A percentile compares a stretch with the other conserved stretches of the same genome.
phyloP scores from a whole-genome alignment of 495 filamentous ascomycete species.

The Parachaetomium inaequale region DNA sequence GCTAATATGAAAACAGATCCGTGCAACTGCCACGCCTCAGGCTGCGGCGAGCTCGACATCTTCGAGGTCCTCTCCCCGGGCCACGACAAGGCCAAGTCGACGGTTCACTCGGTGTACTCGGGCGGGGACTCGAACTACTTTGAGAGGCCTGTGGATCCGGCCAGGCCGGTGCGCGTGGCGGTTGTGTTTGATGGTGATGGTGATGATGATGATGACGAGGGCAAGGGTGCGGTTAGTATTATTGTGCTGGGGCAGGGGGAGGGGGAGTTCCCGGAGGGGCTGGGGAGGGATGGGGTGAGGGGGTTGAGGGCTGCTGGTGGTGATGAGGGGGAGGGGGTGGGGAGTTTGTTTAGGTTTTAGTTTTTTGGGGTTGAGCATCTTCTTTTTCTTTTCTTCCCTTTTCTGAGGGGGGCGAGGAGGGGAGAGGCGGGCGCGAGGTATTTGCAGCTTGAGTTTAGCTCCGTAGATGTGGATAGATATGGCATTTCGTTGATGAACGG shows the following conservation, averaged over 20 bases:
- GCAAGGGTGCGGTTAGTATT: not conserved
- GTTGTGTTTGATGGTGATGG: slow-evolving; percentile 53
- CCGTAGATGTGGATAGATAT: too few relatives aligned
- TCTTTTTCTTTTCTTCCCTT: not conserved
- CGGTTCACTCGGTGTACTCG: slow-evolving; percentile 56
- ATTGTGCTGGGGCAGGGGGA: not conserved
- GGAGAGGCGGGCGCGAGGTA: not conserved
- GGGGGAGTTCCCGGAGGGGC: not conserved
- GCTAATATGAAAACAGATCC: slow-evolving; percentile 12
- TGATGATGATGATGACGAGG: too few relatives aligned
- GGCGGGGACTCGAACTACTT: slow-evolving; percentile 62
- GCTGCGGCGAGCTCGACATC: slow-evolving; percentile 69
- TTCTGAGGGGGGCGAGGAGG: not conserved
- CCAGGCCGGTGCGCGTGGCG: slow-evolving; percentile 52
- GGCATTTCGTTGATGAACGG: too few relatives aligned
- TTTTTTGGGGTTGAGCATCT: not conserved
- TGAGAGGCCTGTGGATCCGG: slow-evolving; percentile 50
- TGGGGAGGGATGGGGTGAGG: not conserved
- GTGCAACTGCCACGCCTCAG: slow-evolving; percentile 64
- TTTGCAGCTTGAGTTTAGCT: too few relatives aligned
- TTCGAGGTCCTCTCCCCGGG: slow-evolving; percentile 60
- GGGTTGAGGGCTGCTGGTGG: not conserved
- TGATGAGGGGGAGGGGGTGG: not conserved
- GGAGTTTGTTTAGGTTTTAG: not conserved
- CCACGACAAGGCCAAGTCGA: slow-evolving; percentile 50